Evolutionary conservation across 2,329 filamentous ascomycete genomes (phyloP).

Genomic region (Macrophomina phaseolina): DNA sequence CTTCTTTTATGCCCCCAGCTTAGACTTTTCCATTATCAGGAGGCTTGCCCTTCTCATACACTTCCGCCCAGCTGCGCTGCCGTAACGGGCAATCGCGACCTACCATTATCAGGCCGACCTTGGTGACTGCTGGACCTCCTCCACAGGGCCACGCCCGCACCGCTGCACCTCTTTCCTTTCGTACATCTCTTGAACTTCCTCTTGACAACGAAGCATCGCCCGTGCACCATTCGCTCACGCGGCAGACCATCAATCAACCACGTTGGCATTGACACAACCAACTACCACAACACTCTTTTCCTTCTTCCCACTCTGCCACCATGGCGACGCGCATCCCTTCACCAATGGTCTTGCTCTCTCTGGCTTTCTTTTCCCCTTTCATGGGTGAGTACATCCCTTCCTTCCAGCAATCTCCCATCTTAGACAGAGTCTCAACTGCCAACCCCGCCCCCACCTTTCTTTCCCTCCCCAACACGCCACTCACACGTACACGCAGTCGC

Average conservation of each 20-base stretch:
- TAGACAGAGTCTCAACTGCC: not conserved
- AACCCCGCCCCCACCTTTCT: too few species aligned
- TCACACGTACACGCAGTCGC: conserved; percentile 34
- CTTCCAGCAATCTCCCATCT: not conserved
- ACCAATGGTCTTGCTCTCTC: not conserved
- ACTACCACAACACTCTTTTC: not conserved
- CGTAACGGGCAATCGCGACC: not conserved
- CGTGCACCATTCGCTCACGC: not conserved
- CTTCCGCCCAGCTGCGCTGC: not conserved
- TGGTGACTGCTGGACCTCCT: not conserved
- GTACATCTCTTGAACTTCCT: not conserved
- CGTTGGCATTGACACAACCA: too few species aligned
- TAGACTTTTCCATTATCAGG: not conserved
- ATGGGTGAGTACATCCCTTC: not conserved
- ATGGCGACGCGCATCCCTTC: conserved; percentile 2
- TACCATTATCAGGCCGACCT: not conserved
- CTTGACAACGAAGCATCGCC: not conserved
- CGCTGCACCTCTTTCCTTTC: not conserved
- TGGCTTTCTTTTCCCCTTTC: not conserved
- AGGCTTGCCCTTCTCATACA: not conserved
- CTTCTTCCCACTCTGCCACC: not conserved
- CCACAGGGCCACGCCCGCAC: not conserved
- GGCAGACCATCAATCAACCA: not conserved
- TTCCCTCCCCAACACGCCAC: not conserved
- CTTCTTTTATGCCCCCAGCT: not conserved